A percentile compares a stretch with the other conserved stretches of the same genome.
Evolutionary conservation across 2,329 filamentous ascomycete species (phyloP).

Genomic region (Aschersonia sp.): DNA sequence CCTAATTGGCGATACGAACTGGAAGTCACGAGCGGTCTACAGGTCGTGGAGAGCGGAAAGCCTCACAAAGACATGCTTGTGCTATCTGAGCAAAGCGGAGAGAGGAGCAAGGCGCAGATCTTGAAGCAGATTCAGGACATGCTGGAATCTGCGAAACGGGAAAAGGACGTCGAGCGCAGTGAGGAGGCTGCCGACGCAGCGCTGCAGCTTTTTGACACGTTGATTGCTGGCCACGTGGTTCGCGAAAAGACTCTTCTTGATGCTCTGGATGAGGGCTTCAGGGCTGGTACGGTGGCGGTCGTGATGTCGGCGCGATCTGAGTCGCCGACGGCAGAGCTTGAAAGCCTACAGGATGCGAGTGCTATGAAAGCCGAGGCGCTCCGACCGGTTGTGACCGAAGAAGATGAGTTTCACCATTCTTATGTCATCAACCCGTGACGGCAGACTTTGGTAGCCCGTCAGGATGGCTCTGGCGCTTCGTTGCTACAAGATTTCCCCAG

Average conservation of each 20-base stretch:
- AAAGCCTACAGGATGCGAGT: background rate
- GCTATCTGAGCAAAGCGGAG: background rate
- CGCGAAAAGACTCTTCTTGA: background rate
- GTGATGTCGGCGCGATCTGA: background rate
- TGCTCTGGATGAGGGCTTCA: background rate
- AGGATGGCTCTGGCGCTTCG: background rate
- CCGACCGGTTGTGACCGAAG: background rate
- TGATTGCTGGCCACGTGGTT: background rate
- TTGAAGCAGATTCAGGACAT: background rate
- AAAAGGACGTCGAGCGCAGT: background rate
- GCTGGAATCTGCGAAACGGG: background rate
- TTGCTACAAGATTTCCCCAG: background rate
- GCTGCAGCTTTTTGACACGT: background rate
- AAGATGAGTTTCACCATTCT: background rate
- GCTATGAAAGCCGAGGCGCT: background rate
- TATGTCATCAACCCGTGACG: background rate
- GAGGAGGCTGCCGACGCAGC: background rate
- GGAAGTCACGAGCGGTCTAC: background rate
- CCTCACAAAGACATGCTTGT: background rate
- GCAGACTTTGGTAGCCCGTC: background rate
- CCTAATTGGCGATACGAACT: background rate
- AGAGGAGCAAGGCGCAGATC: background rate
- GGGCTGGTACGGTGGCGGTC: background rate
- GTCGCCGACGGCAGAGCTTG: background rate
- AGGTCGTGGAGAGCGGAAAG: background rate